A percentile compares a stretch with the other conserved stretches of the same genome.
These are phyloP conservation scores for Pyrenula aspistea DNA, from an alignment of 495 filamentous ascomycete genomes.

Conservation along the genomic window DNA sequence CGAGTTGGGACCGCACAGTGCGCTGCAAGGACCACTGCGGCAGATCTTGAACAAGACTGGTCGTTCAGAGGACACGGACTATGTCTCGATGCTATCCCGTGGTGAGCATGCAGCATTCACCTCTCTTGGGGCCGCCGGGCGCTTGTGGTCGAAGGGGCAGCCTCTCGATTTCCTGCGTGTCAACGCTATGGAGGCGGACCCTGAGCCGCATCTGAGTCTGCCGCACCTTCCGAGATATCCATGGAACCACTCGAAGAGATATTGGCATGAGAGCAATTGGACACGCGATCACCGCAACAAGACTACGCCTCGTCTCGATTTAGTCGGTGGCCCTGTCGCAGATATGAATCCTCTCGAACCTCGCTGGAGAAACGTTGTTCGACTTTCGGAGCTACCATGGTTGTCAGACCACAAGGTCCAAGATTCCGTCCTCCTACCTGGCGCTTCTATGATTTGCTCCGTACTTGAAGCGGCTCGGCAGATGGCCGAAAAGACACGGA, in stretches of 20 bases:
- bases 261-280: conserved; percentile 21
- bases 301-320: conserved; percentile 19
- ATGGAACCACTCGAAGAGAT: conserved; percentile 27
- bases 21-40: conserved; percentile 28
- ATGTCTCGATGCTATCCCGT: conserved; percentile 11
- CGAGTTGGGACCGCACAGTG: conserved; percentile 39
- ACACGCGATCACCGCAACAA: conserved; percentile 19
- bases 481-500: conserved; percentile 1
- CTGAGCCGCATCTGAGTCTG: conserved; percentile 1
- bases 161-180: conserved; percentile 11
- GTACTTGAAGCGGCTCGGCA: conserved; percentile 25
- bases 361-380: conserved; percentile 27
- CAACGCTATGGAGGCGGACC: conserved; percentile 5
- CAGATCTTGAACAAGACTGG: conserved; percentile 17
- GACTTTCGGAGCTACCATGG: conserved; percentile 30
- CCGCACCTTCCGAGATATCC: conserved; percentile 33
- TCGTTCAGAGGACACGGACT: conserved; percentile 7
- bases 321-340: conserved; percentile 17
- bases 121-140: conserved; percentile 8
- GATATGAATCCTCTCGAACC: conserved; percentile 19
- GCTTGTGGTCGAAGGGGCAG: conserved; percentile 12
- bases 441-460: conserved; percentile 27
- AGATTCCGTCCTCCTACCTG: conserved; percentile 24
- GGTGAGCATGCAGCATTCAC: conserved; percentile 12
- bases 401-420: conserved; percentile 26